A percentile compares a stretch with the other conserved stretches of the same genome.
phyloP scores from a whole-genome alignment of 805 yeast species.

The Citeromyces nyonsensis region DNA sequence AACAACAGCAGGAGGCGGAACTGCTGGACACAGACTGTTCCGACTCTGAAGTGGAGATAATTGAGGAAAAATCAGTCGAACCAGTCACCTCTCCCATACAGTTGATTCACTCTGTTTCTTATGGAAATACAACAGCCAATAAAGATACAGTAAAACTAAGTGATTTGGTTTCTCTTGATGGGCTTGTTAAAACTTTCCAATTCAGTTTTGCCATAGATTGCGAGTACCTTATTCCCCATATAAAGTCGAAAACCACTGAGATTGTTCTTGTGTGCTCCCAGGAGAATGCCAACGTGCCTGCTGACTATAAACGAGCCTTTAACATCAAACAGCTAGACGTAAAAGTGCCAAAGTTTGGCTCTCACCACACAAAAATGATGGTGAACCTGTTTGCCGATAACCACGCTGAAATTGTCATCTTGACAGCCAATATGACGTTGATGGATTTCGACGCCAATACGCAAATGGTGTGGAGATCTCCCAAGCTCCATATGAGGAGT shows the following conservation, averaged over 20 bases:
- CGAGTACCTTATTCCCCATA: constrained; percentile 7
- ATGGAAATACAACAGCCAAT: constrained; percentile 6
- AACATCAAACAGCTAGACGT: constrained; percentile 14
- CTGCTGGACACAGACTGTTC: not conserved
- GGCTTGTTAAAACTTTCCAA: constrained; percentile 11
- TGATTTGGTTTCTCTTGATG: constrained; percentile 11
- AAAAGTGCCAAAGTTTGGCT: constrained; percentile 20
- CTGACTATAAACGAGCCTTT: constrained; percentile 4
- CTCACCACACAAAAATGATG: constrained; percentile 60
- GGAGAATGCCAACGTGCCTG: not conserved
- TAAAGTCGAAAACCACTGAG: not conserved
- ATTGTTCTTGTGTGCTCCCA: not conserved
- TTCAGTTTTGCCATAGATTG: constrained; percentile 16
- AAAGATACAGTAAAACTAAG: constrained; percentile 11
- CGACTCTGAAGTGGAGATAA: not conserved
- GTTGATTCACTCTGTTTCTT: not conserved
- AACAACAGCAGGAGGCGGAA: not conserved
- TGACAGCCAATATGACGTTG: constrained; percentile 42
- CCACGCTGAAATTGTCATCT: constrained; percentile 32
- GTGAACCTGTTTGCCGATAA: constrained; percentile 33
- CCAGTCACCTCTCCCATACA: not conserved
- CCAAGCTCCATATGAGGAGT: constrained; percentile 12
- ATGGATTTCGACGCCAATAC: constrained; percentile 42
- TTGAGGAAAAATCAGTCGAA: not conserved
- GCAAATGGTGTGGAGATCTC: constrained; percentile 55